Percentiles rank a stretch among this genome's conserved stretches.
Conservation (phyloP, 176 grass and related monocot species). For the Oryza meridionalis region DNA sequence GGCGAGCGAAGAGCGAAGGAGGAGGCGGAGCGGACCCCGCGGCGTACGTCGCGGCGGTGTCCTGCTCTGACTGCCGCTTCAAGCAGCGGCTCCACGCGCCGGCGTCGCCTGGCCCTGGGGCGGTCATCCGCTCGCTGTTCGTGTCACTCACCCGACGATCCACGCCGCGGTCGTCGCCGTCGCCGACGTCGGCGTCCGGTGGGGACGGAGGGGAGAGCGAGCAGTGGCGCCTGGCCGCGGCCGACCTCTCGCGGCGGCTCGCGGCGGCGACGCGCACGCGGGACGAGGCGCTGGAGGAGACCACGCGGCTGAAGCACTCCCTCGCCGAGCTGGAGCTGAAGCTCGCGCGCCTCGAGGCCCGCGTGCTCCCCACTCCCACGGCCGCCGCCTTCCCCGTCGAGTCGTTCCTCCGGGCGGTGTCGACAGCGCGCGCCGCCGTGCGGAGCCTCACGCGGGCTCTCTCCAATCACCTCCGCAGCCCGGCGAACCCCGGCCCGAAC, state of each 20-base stretch:
- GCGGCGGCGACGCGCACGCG: constrained; percentile 71
- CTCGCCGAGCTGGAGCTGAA: constrained; percentile 85
- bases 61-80: constrained; percentile 64
- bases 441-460: constrained; percentile 79
- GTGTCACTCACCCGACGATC: constrained; percentile 70
- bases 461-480: constrained; percentile 59
- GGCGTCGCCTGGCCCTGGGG: constrained; percentile 51
- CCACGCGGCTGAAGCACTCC: constrained; percentile 69
- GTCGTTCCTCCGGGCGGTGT: constrained; percentile 60
- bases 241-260: constrained; percentile 76
- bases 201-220: constrained; percentile 38
- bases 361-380: constrained; percentile 26
- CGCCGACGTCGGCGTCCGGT: constrained; percentile 34
- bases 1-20: constrained; percentile 22
- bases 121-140: constrained; percentile 61
- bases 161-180: constrained; percentile 54
- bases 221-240: constrained; percentile 75
- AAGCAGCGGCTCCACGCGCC: constrained; percentile 52
- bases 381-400: constrained; percentile 46
- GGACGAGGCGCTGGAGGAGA: constrained; percentile 80
- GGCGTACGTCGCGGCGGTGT: constrained; percentile 64
- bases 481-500: constrained; percentile 48
- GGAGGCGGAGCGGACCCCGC: constrained; percentile 34
- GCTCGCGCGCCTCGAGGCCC: constrained; percentile 69
- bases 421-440: constrained; percentile 64